Base-by-base conservation (phyloP, 78 protist species). In the Speleostelium caveatum region DNA sequence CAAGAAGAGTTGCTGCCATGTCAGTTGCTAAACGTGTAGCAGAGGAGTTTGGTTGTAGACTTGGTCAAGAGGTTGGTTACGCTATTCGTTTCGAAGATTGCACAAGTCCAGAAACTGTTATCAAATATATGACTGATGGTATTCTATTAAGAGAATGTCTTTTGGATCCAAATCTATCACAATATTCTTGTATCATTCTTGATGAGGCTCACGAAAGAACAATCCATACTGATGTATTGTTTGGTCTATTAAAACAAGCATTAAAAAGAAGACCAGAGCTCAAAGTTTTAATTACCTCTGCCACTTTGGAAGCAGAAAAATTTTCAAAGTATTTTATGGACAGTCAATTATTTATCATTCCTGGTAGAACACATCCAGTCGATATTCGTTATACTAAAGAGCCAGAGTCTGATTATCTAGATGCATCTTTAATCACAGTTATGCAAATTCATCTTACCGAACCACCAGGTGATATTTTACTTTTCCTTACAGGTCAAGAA, bases 121-220 rank as follows among this genome's bases (percentile, higher is more conserved):
- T 99, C 76, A 97, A 98, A 86, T 99, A 98, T 97, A 98, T 99
- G 99, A 99, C 99, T 3, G 99, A 98, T 85, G 99, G 99, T 33
- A 98, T 98, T 96, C 77, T 99, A 49, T 65, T 99, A 68, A 95
- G 99, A 33, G 99, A 99, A 95, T 96, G 98, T 73, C 96, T 99
- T 22, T n/a, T 96, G 55, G 99, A 98, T 75, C 95, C 91, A 3
- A 41, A 78, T 62, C n/a, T 94, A 49, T 39, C 76, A 1, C 28
- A 60, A 2, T 95, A 98, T 69, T 63, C 95, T 4, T 93, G 94
- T 3, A 76, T 99, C 71, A 97, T 98, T 71, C 73, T 98, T 6
- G 99, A 99, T 87, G 99, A 99, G 79, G 99, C 99, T 10, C 99
- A 99, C 97, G 99, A 99, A 86, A 94, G 99, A 39, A 95, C 99